Conservation (phyloP, 2,329 filamentous ascomycete species). For the Penicillium sp. region DNA sequence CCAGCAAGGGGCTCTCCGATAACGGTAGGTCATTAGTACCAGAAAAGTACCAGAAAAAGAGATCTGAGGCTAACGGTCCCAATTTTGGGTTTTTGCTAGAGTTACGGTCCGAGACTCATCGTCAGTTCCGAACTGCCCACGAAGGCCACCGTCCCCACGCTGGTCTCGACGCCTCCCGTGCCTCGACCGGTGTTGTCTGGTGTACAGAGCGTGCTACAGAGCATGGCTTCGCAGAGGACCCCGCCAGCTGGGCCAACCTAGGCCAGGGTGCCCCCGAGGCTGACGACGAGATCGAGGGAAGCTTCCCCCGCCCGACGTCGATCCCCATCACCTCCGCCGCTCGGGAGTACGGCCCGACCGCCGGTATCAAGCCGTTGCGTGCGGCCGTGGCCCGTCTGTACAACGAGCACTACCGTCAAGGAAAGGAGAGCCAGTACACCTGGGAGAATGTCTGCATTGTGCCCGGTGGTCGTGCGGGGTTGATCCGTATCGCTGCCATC, state of each 20-base stretch:
- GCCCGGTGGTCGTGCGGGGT: slow-evolving; percentile 83
- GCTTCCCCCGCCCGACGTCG: slow-evolving; percentile 75
- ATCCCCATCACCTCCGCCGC: slow-evolving; percentile 77
- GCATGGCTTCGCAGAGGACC: slow-evolving; percentile 82
- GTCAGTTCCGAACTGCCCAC: slow-evolving; percentile 85
- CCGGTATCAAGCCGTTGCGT: slow-evolving; percentile 86
- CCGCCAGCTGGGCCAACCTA: slow-evolving; percentile 84
- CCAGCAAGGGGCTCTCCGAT: slow-evolving; percentile 46
- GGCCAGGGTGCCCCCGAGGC: slow-evolving; percentile 94
- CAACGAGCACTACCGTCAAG: slow-evolving; percentile 87
- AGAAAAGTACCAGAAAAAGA: background rate
- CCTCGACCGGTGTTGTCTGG: slow-evolving; percentile 94
- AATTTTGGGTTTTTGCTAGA: slow-evolving; percentile 53
- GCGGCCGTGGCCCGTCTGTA: slow-evolving; percentile 89
- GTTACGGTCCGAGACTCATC: slow-evolving; percentile 78
- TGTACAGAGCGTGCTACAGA: slow-evolving; percentile 69
- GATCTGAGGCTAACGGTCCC: background rate
- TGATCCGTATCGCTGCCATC: slow-evolving; percentile 93
- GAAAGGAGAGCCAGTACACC: slow-evolving; percentile 85
- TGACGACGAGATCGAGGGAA: slow-evolving; percentile 87
- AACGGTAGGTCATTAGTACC: slow-evolving; percentile 39
- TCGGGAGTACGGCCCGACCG: slow-evolving; percentile 89
- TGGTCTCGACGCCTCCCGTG: slow-evolving; percentile 82
- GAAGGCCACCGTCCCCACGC: slow-evolving; percentile 89
- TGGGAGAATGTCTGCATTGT: slow-evolving; percentile 99